These are phyloP conservation scores for Linum usitatissimum DNA, from an alignment of 345 rosid species.

Conservation along the genomic window DNA sequence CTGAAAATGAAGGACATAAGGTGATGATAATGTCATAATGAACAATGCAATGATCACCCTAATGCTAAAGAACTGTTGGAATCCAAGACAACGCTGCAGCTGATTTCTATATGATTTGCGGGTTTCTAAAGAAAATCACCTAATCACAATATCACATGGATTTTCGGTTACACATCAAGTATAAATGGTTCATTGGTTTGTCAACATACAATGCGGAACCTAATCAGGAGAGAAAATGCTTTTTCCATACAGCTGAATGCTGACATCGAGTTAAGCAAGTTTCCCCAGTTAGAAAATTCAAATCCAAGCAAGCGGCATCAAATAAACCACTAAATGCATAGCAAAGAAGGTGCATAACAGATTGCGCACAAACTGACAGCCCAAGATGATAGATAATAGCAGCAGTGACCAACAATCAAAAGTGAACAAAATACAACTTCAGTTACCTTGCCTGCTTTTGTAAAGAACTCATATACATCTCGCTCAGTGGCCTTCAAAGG, in stretches of 20 bases:
- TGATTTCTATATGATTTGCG: neutral
- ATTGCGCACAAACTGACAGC: conserved; percentile 2
- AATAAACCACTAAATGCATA: neutral
- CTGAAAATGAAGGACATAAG: conserved; percentile 30
- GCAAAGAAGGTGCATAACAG: conserved; percentile 1
- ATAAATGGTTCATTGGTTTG: conserved; percentile 8
- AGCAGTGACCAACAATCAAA: neutral
- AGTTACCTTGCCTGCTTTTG: conserved; percentile 89
- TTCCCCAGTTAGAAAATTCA: conserved; percentile 1
- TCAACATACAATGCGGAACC: conserved; percentile 17
- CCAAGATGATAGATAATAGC: neutral
- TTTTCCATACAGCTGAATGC: conserved; percentile 14
- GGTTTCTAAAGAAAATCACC: conserved; percentile 1
- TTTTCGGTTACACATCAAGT: conserved; percentile 15
- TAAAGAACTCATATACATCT: conserved; percentile 87
- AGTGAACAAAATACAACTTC: neutral
- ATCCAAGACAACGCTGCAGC: neutral
- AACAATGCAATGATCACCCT: neutral
- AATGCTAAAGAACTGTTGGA: neutral
- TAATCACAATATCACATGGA: neutral
- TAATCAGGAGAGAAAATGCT: conserved; percentile 15
- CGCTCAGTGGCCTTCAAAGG: conserved; percentile 88
- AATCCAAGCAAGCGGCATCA: neutral
- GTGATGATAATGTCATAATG: neutral
- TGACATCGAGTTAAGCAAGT: conserved; percentile 1